Percentiles rank a stretch among this genome's conserved stretches.
Conservation (phyloP, 768 basidiomycete genomes). For the Leucocoprinus sp. region DNA sequence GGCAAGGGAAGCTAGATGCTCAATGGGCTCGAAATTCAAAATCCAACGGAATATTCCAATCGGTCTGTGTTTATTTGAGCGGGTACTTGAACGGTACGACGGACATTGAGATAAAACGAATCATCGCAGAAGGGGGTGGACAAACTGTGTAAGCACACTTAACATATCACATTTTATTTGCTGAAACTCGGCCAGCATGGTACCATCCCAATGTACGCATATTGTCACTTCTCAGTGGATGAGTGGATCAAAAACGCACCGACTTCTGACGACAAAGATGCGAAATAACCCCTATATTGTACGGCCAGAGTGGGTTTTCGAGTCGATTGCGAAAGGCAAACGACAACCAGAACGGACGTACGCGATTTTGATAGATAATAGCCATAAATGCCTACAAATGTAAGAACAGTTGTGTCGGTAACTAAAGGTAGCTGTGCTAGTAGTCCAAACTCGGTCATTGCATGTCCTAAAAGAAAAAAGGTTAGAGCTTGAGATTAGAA, state of each 20-base stretch:
- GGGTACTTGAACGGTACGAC: slow-evolving; percentile 67
- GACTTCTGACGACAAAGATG: slow-evolving; percentile 43
- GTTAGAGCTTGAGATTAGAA: background rate
- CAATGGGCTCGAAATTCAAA: slow-evolving; percentile 15
- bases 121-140: slow-evolving; percentile 62
- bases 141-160: slow-evolving; percentile 39
- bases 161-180: background rate
- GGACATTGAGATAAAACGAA: slow-evolving; percentile 70
- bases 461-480: slow-evolving; percentile 1
- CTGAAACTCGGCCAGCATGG: slow-evolving; percentile 16
- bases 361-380: slow-evolving; percentile 33
- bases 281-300: slow-evolving; percentile 52
- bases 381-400: slow-evolving; percentile 18
- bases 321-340: slow-evolving; percentile 56
- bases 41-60: slow-evolving; percentile 23
- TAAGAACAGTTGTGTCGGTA: background rate
- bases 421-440: background rate
- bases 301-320: slow-evolving; percentile 66
- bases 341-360: slow-evolving; percentile 56
- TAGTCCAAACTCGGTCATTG: too few relatives aligned
- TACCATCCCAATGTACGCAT: slow-evolving; percentile 63
- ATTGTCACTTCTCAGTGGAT: slow-evolving; percentile 68
- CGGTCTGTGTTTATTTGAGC: slow-evolving; percentile 58
- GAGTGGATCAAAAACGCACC: slow-evolving; percentile 66
- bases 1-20: slow-evolving; percentile 35